A percentile compares a stretch with the other conserved stretches of the same genome.
Evolutionary conservation across 2,329 filamentous ascomycete species (phyloP).

Genomic region (Cladophialophora immunda): DNA sequence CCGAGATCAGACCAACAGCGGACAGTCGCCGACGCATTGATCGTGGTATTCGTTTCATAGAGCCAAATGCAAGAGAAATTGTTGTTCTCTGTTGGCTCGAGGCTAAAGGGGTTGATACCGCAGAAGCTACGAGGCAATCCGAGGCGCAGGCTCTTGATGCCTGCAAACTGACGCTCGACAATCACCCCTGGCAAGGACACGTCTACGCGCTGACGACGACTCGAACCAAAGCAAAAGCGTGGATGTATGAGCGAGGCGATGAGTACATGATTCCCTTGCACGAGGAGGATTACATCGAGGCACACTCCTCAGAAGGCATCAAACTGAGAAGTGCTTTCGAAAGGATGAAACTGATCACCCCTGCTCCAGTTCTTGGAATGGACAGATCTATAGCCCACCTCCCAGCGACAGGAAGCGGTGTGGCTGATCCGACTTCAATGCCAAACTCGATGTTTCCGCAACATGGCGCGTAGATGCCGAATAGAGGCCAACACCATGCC

Average conservation of each 20-base stretch:
- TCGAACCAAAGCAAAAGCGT: conserved; percentile 2
- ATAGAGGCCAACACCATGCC: background rate
- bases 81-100: background rate
- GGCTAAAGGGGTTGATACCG: background rate
- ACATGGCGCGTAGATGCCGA: background rate
- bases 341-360: background rate
- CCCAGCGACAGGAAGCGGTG: background rate
- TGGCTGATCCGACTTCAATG: background rate
- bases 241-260: background rate
- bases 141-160: background rate
- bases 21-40: background rate
- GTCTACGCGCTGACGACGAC: background rate
- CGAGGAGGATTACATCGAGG: background rate
- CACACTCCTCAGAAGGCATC: background rate
- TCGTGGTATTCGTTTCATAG: background rate
- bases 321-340: background rate
- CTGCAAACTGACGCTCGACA: background rate
- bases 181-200: background rate
- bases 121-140: background rate
- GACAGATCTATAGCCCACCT: background rate
- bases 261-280: background rate
- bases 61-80: background rate
- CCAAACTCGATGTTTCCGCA: background rate
- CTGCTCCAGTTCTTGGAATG: background rate
- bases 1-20: conserved; percentile 4